phyloP scores from a whole-genome alignment of 768 basidiomycete species.

The Russula compacta region DNA sequence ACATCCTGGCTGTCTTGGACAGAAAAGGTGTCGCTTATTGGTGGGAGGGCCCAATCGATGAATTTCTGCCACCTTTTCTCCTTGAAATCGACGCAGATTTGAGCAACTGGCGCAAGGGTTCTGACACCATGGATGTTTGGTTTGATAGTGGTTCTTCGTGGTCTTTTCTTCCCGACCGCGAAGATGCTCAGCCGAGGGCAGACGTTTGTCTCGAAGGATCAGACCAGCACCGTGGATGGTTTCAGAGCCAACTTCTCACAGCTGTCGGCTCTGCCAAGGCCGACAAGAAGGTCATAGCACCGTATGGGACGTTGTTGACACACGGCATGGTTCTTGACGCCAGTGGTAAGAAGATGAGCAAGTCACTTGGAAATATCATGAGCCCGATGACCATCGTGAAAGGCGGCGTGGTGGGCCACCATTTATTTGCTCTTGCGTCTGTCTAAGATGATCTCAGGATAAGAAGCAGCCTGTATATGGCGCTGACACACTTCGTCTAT shows the following conservation, averaged over 20 bases:
- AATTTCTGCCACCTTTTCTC: conserved; percentile 65
- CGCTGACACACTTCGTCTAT: conserved; percentile 77
- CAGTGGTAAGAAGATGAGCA: conserved; percentile 93
- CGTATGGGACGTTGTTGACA: conserved; percentile 79
- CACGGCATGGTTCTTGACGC: conserved; percentile 97
- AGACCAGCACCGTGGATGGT: conserved; percentile 98
- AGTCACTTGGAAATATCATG: conserved; percentile 86
- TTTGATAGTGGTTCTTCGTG: conserved; percentile 96
- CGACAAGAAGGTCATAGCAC: conserved; percentile 28
- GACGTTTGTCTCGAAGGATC: conserved; percentile 93
- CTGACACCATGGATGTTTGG: conserved; percentile 99
- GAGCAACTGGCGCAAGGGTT: conserved; percentile 59
- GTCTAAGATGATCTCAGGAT: conserved; percentile 35
- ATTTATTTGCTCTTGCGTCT: background rate
- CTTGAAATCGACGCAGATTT: conserved; percentile 26
- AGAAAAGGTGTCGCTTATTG: conserved; percentile 72
- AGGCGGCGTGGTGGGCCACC: conserved; percentile 56
- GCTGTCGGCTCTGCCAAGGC: conserved; percentile 45
- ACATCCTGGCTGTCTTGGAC: conserved; percentile 71
- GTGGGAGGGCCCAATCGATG: conserved; percentile 82
- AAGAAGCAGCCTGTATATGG: conserved; percentile 73
- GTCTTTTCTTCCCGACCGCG: conserved; percentile 55
- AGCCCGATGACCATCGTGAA: conserved; percentile 74
- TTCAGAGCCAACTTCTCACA: conserved; percentile 91
- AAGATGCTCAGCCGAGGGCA: conserved; percentile 36